Percentiles rank a stretch among this genome's conserved stretches.
Evolutionary conservation across 1,284 basidiomycete species (phyloP).

Genomic region (Microbotryomycetes sp.): DNA sequence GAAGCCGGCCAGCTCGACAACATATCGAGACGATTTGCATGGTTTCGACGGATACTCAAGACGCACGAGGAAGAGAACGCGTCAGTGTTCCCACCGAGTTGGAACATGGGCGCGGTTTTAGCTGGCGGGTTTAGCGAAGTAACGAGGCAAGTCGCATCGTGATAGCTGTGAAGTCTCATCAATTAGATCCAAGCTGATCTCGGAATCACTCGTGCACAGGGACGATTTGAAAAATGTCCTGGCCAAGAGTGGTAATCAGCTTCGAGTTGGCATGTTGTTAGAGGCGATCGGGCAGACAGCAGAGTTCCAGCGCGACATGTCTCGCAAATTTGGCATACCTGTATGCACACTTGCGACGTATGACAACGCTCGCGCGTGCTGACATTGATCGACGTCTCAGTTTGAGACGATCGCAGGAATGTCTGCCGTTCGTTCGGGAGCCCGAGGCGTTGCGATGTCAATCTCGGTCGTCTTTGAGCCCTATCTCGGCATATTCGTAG

Average conservation of each 20-base stretch:
- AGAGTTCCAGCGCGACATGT: slow-evolving; percentile 74
- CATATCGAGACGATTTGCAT: slow-evolving; percentile 83
- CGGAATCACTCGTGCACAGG: slow-evolving; percentile 19
- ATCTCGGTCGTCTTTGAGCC: slow-evolving; percentile 85
- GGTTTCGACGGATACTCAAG: slow-evolving; percentile 87
- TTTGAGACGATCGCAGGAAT: slow-evolving; percentile 42
- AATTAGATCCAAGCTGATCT: background rate
- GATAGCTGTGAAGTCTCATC: background rate
- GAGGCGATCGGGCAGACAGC: slow-evolving; percentile 75
- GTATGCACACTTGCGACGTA: slow-evolving; percentile 51
- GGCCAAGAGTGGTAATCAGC: slow-evolving; percentile 27
- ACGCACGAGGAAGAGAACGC: slow-evolving; percentile 65
- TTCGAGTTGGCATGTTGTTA: slow-evolving; percentile 68
- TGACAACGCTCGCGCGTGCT: no score
- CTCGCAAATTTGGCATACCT: slow-evolving; percentile 42
- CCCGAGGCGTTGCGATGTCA: slow-evolving; percentile 46
- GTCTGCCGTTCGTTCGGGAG: slow-evolving; percentile 32
- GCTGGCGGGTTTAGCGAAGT: slow-evolving; percentile 76
- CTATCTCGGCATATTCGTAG: slow-evolving; percentile 86
- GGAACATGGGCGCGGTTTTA: slow-evolving; percentile 74
- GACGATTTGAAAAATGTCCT: slow-evolving; percentile 46
- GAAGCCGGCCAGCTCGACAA: slow-evolving; percentile 97
- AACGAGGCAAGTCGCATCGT: slow-evolving; percentile 54
- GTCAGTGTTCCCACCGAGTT: slow-evolving; percentile 68
- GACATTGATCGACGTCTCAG: slow-evolving; percentile 20